phyloP scores from a whole-genome alignment of 768 basidiomycete species.

The Kwoniella sp. region DNA sequence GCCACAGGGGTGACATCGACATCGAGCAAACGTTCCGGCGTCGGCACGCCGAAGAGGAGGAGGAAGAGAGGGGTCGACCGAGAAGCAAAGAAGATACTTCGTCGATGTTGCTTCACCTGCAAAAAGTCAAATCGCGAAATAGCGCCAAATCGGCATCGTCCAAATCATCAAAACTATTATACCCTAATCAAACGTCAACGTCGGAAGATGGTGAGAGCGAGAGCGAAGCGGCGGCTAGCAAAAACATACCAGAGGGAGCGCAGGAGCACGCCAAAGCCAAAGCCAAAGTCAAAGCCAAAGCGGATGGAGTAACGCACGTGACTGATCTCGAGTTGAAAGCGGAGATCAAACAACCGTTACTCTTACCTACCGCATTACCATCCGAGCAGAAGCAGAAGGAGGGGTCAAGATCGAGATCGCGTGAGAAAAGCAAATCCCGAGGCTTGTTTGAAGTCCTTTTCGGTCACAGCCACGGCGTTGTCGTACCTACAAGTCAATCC shows the following conservation, averaged over 20 bases:
- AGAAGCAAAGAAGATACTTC: slow-evolving; percentile 30
- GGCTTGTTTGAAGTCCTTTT: slow-evolving; percentile 16
- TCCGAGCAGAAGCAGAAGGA: neutral
- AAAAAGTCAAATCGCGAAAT: slow-evolving; percentile 8
- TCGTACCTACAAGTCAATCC: neutral
- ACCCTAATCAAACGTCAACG: neutral
- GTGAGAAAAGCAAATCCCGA: neutral
- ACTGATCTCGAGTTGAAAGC: slow-evolving; percentile 2
- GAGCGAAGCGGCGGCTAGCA: too few relatives aligned
- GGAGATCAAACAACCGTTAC: neutral
- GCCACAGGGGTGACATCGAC: too few relatives aligned
- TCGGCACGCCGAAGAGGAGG: slow-evolving; percentile 20
- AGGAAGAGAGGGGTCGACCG: slow-evolving; percentile 30
- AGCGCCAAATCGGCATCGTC: neutral
- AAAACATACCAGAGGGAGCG: too few relatives aligned
- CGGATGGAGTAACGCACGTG: neutral
- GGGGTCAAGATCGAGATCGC: neutral
- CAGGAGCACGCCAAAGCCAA: too few relatives aligned
- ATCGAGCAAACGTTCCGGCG: too few relatives aligned
- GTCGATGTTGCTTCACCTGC: slow-evolving; percentile 5
- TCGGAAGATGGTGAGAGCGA: neutral
- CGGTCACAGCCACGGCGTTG: neutral
- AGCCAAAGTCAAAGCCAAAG: too few relatives aligned
- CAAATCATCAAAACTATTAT: neutral
- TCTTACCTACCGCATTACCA: neutral